phyloP scores from a whole-genome alignment of 257 asterid species.

The Dorcoceras hygrometricum region DNA sequence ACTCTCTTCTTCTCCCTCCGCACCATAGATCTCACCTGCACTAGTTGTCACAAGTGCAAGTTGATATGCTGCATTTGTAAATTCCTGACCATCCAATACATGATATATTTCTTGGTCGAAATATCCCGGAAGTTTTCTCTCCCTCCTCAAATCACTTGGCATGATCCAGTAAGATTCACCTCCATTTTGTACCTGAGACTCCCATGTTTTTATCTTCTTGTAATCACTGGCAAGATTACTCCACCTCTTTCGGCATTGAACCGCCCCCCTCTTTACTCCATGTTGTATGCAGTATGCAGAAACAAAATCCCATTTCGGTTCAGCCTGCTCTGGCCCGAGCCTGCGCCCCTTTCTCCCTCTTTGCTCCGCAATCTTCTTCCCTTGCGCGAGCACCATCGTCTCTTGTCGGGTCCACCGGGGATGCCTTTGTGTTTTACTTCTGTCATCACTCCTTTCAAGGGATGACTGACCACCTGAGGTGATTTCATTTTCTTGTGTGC shows the following conservation, averaged over 20 bases:
- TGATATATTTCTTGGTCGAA: constrained; percentile 57
- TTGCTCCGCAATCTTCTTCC: constrained; percentile 57
- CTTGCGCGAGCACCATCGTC: constrained; percentile 65
- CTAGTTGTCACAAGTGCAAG: constrained; percentile 40
- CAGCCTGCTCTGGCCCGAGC: constrained; percentile 38
- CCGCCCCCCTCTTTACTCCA: constrained; percentile 63
- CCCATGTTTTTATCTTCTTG: constrained; percentile 73
- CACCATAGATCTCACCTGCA: constrained; percentile 30
- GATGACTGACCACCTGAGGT: constrained; percentile 21
- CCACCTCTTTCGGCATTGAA: constrained; percentile 83
- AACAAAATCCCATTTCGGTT: constrained; percentile 68
- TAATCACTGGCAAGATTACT: constrained; percentile 74
- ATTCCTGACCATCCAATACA: constrained; percentile 51
- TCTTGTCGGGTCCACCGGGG: constrained; percentile 81
- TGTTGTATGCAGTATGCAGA: constrained; percentile 60
- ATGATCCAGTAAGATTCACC: constrained; percentile 62
- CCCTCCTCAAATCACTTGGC: constrained; percentile 64
- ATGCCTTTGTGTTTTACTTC: constrained; percentile 45
- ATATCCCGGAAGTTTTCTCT: constrained; percentile 56
- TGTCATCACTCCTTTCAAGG: constrained; percentile 33
- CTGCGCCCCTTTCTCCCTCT: constrained; percentile 46
- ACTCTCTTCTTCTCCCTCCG: constrained; percentile 36
- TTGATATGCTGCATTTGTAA: constrained; percentile 24
- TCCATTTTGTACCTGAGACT: constrained; percentile 26
- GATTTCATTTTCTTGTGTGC: constrained; percentile 25